Conservation (phyloP, 805 yeast genomes). For the Sugiyamaella mastotermitis region DNA sequence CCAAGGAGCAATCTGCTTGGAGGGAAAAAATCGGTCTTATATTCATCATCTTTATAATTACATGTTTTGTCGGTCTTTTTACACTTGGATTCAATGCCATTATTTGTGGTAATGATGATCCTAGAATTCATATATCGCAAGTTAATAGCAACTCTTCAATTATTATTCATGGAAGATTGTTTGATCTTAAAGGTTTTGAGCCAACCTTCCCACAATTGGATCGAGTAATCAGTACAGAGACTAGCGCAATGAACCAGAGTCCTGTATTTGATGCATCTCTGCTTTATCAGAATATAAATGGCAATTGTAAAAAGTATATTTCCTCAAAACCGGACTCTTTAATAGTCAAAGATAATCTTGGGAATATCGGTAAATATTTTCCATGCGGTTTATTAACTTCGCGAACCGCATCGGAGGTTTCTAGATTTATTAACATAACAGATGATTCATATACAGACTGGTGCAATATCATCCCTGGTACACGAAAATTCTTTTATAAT, state of each 20-base stretch:
- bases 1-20: conserved; percentile 80
- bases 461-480: neutral
- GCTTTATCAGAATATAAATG: conserved; percentile 87
- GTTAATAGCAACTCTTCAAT: conserved; percentile 48
- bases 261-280: conserved; percentile 39
- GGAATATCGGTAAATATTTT: conserved; percentile 77
- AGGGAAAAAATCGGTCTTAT: conserved; percentile 55
- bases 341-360: conserved; percentile 51
- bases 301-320: conserved; percentile 77
- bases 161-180: conserved; percentile 70
- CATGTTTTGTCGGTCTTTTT: conserved; percentile 17
- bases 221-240: neutral
- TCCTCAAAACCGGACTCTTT: conserved; percentile 43
- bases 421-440: no score
- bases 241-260: neutral
- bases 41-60: conserved; percentile 14
- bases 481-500: conserved; percentile 56
- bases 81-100: conserved; percentile 80
- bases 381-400: conserved; percentile 62
- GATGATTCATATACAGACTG: no score
- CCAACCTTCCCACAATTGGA: no score
- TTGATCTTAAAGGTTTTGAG: conserved; percentile 50
- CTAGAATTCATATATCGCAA: conserved; percentile 51
- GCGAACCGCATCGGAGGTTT: neutral
- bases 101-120: conserved; percentile 49